A percentile compares a stretch with the other conserved stretches of the same genome.
Conservation (phyloP, 139 green algal genomes). For the Micromonas commoda region DNA sequence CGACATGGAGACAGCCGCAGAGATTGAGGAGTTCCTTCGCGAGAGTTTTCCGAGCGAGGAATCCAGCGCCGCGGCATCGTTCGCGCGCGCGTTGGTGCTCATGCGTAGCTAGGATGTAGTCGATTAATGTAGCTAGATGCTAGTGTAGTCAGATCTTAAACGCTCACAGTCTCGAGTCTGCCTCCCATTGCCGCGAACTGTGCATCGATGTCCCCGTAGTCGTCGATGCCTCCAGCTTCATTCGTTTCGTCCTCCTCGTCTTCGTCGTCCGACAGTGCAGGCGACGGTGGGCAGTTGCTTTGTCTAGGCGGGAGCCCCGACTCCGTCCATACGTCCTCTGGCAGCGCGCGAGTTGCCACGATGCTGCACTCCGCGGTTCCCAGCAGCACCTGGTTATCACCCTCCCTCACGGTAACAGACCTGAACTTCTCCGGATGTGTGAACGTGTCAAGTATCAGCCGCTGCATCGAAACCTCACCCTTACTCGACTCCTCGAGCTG, state of each 20-base stretch:
- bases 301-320: too few species aligned
- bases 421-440: background rate
- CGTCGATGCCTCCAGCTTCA: background rate
- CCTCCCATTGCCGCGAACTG: background rate
- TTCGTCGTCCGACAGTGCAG: background rate
- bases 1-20: background rate
- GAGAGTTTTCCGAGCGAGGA: background rate
- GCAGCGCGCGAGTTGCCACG: background rate
- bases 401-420: background rate
- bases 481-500: too few species aligned
- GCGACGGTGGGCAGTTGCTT: too few species aligned
- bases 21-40: background rate
- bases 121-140: too few species aligned
- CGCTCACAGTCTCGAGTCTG: background rate
- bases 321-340: background rate
- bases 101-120: background rate
- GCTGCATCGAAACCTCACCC: too few species aligned
- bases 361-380: background rate
- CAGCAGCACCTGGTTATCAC: background rate
- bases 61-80: background rate
- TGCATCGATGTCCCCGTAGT: background rate
- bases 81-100: background rate
- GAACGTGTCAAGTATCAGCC: too few species aligned
- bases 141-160: too few species aligned
- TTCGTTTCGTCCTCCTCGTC: background rate